Conservation (phyloP, 805 yeast species). For the Tetrapisispora phaffii region DNA sequence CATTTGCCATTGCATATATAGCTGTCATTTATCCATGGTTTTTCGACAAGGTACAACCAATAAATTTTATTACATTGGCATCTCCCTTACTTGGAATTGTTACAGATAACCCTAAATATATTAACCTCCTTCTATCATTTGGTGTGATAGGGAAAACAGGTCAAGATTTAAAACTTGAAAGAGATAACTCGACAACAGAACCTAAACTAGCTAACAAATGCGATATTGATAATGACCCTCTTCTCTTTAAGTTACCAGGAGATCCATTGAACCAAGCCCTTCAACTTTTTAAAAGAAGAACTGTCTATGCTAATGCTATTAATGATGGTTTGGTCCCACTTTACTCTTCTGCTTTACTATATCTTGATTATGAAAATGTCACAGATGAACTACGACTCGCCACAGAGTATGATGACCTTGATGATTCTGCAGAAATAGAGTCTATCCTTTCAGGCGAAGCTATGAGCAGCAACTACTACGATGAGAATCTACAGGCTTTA, state of each 20-base stretch:
- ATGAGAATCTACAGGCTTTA: slow-evolving; percentile 6
- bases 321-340: slow-evolving; percentile 80
- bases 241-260: slow-evolving; percentile 52
- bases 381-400: slow-evolving; percentile 22
- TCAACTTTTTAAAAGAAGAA: slow-evolving; percentile 49
- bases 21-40: slow-evolving; percentile 60
- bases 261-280: slow-evolving; percentile 50
- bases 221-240: slow-evolving; percentile 38
- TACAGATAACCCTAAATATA: slow-evolving; percentile 68
- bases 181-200: slow-evolving; percentile 7
- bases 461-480: background rate
- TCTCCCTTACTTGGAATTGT: slow-evolving; percentile 69
- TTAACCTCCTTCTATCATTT: slow-evolving; percentile 55
- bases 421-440: background rate
- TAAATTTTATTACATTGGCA: slow-evolving; percentile 63
- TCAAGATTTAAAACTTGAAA: slow-evolving; percentile 56
- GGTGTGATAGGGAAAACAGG: slow-evolving; percentile 80
- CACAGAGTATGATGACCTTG: slow-evolving; percentile 2
- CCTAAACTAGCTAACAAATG: slow-evolving; percentile 2
- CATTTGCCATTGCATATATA: slow-evolving; percentile 68
- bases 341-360: slow-evolving; percentile 59
- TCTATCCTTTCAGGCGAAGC: background rate
- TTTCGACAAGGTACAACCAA: slow-evolving; percentile 48
- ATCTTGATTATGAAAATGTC: slow-evolving; percentile 52
- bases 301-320: slow-evolving; percentile 63